phyloP scores from a whole-genome alignment of 768 basidiomycete species.

The Panaeolus cyanescens region DNA sequence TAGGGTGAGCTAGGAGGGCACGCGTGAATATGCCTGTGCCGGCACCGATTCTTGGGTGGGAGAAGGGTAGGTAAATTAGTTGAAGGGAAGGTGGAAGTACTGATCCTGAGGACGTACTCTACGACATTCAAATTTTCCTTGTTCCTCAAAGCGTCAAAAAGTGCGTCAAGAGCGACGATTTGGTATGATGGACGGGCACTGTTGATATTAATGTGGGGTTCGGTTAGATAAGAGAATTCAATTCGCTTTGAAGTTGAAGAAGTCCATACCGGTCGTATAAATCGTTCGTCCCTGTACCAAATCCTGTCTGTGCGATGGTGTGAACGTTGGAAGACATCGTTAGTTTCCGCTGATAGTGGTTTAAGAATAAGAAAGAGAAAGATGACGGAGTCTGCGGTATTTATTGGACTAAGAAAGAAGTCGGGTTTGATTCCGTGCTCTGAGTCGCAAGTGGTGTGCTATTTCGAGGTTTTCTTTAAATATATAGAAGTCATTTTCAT shows the following conservation, averaged over 20 bases:
- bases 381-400: neutral
- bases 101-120: constrained; percentile 59
- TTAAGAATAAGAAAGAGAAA: neutral
- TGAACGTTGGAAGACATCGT: constrained; percentile 44
- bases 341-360: neutral
- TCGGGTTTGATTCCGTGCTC: neutral
- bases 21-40: constrained; percentile 92
- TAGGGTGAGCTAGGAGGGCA: constrained; percentile 67
- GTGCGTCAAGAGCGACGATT: constrained; percentile 54
- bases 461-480: no score
- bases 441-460: no score
- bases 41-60: constrained; percentile 67
- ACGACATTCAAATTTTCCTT: constrained; percentile 57
- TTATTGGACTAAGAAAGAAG: neutral
- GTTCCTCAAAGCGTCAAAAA: constrained; percentile 48
- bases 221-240: neutral
- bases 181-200: constrained; percentile 89
- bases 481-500: no score
- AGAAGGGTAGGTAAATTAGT: constrained; percentile 5
- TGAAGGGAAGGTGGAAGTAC: constrained; percentile 39
- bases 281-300: constrained; percentile 80
- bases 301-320: constrained; percentile 68
- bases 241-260: neutral
- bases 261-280: constrained; percentile 68
- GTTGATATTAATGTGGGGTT: neutral